Base-by-base conservation (phyloP, 352 stramenopile species). In the Pythium sp. region DNA sequence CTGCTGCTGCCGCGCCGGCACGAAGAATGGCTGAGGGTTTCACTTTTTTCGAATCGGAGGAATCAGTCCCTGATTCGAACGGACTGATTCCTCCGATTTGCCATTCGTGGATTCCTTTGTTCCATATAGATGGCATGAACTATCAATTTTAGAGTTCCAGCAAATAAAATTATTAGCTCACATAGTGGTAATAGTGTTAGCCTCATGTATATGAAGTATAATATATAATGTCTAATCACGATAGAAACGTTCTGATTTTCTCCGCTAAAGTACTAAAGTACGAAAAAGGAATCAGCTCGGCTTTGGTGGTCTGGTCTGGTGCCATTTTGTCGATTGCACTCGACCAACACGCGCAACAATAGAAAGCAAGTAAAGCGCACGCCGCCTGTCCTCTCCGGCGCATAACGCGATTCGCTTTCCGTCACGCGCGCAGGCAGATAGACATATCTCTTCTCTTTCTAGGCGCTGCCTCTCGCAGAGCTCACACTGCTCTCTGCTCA, bases 261-360 rank as follows among this genome's bases (percentile, higher is more conserved):
- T 60, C 14, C 55, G 8, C 0, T 22, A 43, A 43, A 60, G 26
- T 60, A 8, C 55, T 26, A 30, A 46, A 34, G 1, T 30, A 32
- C 26, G 18, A 36, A 36, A 36, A 58, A 36, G 5, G 28, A 60
- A 60, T 41, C 18, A 60, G 55, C 3, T 12, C 6, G 2, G 12
- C 43, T 36, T 43, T 60, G 28, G 6, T 60, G 55, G 55, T 46
- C 38, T 59, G 49, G 20, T 56, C 54, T 60, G 28, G 55, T 60
- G 55, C 55, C 30, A 34, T 34, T 58, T 60, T 43, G 30, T 18
- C 24, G 55, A 43, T 59, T 43, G 55, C 55, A 18, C 41, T 59
- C 28, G 26, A 30, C 49, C n/a, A 30, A 38, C 54, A n/a, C n/a
- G n/a, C 3, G 26, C 53, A 58, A 14, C 53, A 59, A 30, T n/a